Conservation (phyloP, 805 yeast species). For the Kodamaea restingae region DNA sequence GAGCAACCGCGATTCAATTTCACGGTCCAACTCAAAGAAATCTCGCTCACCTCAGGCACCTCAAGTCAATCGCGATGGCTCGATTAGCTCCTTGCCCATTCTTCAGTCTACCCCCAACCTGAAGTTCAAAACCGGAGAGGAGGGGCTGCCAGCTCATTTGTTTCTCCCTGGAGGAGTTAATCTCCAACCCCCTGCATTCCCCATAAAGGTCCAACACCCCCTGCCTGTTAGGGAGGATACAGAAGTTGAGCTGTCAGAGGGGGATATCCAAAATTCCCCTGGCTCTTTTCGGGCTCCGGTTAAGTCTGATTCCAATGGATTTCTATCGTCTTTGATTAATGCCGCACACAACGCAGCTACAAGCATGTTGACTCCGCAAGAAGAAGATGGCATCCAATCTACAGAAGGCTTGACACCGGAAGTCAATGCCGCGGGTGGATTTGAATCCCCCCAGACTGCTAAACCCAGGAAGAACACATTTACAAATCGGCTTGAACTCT, state of each 20-base stretch:
- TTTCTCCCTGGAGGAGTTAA: neutral
- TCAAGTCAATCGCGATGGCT: constrained; percentile 1
- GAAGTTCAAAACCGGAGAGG: neutral
- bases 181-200: constrained; percentile 1
- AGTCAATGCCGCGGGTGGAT: neutral
- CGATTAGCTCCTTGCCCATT: neutral
- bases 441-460: constrained; percentile 7
- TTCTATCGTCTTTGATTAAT: constrained; percentile 41
- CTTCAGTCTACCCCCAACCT: neutral
- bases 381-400: neutral
- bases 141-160: neutral
- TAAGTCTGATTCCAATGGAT: constrained; percentile 24
- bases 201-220: constrained; percentile 2
- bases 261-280: neutral
- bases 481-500: constrained; percentile 22
- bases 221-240: constrained; percentile 9
- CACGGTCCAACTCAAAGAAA: constrained; percentile 5
- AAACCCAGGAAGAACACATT: constrained; percentile 11
- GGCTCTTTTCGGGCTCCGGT: constrained; percentile 4
- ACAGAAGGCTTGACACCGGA: neutral
- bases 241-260: constrained; percentile 3
- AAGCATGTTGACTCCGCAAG: constrained; percentile 12
- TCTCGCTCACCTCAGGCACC: neutral
- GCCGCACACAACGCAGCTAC: constrained; percentile 45
- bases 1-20: neutral